phyloP scores from a whole-genome alignment of 2,329 filamentous ascomycete species.

The Penicillium hordei region DNA sequence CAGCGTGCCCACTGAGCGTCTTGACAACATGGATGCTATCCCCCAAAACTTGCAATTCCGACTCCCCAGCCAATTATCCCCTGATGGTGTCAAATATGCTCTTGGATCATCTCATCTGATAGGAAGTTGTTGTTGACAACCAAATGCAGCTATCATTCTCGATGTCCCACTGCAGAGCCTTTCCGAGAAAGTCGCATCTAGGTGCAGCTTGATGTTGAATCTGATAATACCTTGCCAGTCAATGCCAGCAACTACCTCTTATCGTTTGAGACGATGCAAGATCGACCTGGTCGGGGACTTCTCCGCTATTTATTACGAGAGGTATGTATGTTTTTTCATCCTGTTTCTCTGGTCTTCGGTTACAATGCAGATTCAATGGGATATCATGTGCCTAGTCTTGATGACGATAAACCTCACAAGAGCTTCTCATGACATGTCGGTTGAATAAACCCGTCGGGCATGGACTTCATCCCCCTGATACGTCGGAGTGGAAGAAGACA shows the following conservation, averaged over 20 bases:
- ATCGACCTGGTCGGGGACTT: background rate
- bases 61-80: background rate
- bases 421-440: slow-evolving; percentile 42
- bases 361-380: slow-evolving; percentile 1
- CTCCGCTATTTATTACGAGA: background rate
- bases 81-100: background rate
- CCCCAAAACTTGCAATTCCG: background rate
- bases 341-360: background rate
- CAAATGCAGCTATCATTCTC: background rate
- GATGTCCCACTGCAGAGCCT: background rate
- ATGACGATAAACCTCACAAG: slow-evolving; percentile 42
- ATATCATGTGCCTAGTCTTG: slow-evolving; percentile 29
- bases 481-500: slow-evolving; percentile 40
- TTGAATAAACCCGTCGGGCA: slow-evolving; percentile 16
- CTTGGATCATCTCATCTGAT: slow-evolving; percentile 7
- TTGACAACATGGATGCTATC: background rate
- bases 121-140: slow-evolving; percentile 2
- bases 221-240: background rate
- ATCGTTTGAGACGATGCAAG: background rate
- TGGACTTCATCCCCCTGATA: slow-evolving; percentile 40
- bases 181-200: background rate
- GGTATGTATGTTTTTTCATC: background rate
- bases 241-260: background rate
- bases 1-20: background rate
- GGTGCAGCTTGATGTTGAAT: background rate